phyloP scores from a whole-genome alignment of 139 green algal genomes.

The Tetradesmus obliquus region DNA sequence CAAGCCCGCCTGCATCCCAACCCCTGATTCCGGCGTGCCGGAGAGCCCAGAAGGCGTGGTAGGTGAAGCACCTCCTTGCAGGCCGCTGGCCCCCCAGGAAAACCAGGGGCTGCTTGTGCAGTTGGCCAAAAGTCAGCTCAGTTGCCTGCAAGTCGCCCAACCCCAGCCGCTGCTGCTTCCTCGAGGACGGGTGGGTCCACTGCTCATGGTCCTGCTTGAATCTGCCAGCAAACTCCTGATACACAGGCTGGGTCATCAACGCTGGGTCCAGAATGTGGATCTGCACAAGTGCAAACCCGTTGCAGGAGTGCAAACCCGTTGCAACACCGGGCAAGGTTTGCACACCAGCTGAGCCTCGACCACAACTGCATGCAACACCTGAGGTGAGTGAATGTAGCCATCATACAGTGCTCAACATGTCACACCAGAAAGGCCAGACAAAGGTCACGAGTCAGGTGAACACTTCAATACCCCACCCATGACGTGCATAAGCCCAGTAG shows the following conservation, averaged over 20 bases:
- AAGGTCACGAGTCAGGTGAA: background rate
- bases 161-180: background rate
- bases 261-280: conserved; percentile 14
- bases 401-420: too few relatives aligned
- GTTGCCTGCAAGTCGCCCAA: background rate
- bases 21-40: background rate
- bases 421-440: too few relatives aligned
- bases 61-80: conserved; percentile 7
- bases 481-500: too few relatives aligned
- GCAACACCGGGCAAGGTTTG: too few relatives aligned
- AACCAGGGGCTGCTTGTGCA: background rate
- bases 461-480: too few relatives aligned
- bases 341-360: too few relatives aligned
- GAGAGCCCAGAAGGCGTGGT: conserved; percentile 22
- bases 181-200: background rate
- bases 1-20: background rate
- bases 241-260: background rate
- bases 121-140: conserved; percentile 23
- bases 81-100: conserved; percentile 4
- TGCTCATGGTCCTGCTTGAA: background rate
- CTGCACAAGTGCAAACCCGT: background rate
- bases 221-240: background rate
- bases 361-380: too few relatives aligned
- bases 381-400: too few relatives aligned
- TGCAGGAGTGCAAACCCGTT: too few relatives aligned